Base-by-base conservation (phyloP, 1,284 basidiomycete genomes). In the Trichosporon sp. region DNA sequence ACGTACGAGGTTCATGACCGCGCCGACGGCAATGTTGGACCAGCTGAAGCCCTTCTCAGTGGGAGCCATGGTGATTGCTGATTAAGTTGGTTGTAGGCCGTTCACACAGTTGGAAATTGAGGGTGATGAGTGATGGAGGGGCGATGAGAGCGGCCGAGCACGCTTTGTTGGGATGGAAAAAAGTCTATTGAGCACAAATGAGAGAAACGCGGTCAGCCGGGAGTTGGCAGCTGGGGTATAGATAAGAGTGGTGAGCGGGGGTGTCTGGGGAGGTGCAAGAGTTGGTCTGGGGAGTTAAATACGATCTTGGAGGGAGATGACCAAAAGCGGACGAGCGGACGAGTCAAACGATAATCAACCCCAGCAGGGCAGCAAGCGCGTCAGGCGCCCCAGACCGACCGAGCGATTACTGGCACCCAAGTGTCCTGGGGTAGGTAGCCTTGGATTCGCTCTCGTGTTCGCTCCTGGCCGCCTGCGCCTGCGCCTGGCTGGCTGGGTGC, bases 11-110 rank as follows among this genome's bases (percentile, higher is more conserved):
- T 95, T 94, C 92, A 96, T 96, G 74, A 93, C 94, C 72, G 84
- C 92, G 82, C 95, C 95, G 81, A 99, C 92, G 70, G 95, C 95
- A 82, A 98, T 97, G 84, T 99, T 99, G 75, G 92, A 95, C 94
- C 94, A 99, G 82, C 87, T 95, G 76, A 97, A 87, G 75, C 94
- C 93, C 81, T 95, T 95, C 82, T 95, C 81, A 70, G 77, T 76
- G 49, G 83, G 83, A 31, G 83, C 83, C 83, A 84, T 84, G 33
- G 40, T 76, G 71, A 40, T 29, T 36, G 62, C 21, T 56, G 32
- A 60, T 25, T 34, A 36, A 29, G 14, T 19, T 25, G 8, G 23
- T 27, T 36, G 27, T 37, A 56, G 59, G n/a, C n/a, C n/a, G n/a
- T n/a, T n/a, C n/a, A n/a, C n/a, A n/a, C n/a, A n/a, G n/a, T n/a